Evolutionary conservation across 345 rosid species (phyloP), one percentile per base, ranked within the genome.

Genomic region (Excoecaria cochinchinensis): DNA sequence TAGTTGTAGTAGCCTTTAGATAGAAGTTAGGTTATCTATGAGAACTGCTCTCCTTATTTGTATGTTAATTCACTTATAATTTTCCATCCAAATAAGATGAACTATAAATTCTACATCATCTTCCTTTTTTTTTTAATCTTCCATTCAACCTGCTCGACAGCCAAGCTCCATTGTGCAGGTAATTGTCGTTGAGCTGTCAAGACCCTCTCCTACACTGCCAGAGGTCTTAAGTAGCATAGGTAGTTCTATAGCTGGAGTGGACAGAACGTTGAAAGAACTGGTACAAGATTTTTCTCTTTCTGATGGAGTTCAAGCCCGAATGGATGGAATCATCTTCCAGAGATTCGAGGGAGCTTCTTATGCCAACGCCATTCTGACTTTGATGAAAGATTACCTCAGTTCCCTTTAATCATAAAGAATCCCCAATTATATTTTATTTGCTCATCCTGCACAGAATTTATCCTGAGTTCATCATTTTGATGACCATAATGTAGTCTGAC

Each of bases 241-340:
- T 57, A 86, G 76, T 78, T 84, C 99, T 21, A 62, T 92, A 58
- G 87, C 86, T 36, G 94, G 93, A 74, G 95, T 88, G 24, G 92
- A 92, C 82, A 82, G 78, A 72, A 84, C 90, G 50, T 22, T 92
- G 79, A 89, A 85, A 75, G 90, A 76, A 82, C 59, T 92, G 53
- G 72, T 92, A 52, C 88, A 83, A 67, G 95, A 90, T 36, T 63
- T 95, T 75, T 75, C 88, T 10, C 72, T 82, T 77, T 78, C 89
- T 0, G 87, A 85, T 0, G 94, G 94, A 24, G 82, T 95, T 71
- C 99, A 95, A 77, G 97, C 97, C 74, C 91, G 97, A 70, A 87
- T 95, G 97, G 99, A 92, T 14, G 97, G 99, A 42, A 90, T 89
- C 76, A 46, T 91, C 86, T 89, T 86, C 81, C 93, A 92, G 86